Base-by-base conservation (phyloP, 805 yeast genomes). In the Kuraishia hungarica region DNA sequence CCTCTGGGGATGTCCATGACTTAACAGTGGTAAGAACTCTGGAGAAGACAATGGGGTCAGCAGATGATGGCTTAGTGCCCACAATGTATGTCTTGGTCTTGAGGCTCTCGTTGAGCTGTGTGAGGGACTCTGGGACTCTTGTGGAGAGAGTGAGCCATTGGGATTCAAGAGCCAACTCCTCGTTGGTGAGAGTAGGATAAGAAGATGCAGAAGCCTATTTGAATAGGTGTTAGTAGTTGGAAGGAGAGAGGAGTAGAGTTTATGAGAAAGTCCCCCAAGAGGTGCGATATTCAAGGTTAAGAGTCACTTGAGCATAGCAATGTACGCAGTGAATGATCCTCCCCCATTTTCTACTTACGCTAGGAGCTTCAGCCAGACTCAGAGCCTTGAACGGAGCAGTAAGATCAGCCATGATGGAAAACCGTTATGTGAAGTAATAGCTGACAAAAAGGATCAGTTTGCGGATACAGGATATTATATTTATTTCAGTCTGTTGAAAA, bases 131-230 rank as follows among this genome's bases (percentile, higher is more conserved):
- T 50, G 86, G 84, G 59, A 88, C 71, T 62, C 86, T 77, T 56
- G 74, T 69, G n/a, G 92, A 77, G 53, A 91, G 76, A 3, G 96
- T 84, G 56, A 77, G 76, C 86, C 93, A 88, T 72, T 92, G 97
- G 39, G 91, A 79, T 59, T 80, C 77, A 61, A 85, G 76, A 22
- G 96, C 96, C 52, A 69, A 63, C 52, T 69, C 67, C 53, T 69
- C 81, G 48, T 61, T 57, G 21, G 72, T 57, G 48, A 72, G 63
- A 24, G 64, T 58, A 19, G 67, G 61, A 39, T 66, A 69, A 43
- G 61, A 51, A 6, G 67, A 55, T 1, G 66, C 57, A 49, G 67
- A 63, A 49, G 61, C 63, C 55, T 58, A 19, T 53, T 3, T 2
- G 11, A 13, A 35, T 7, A 35, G 5, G 15, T 35, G 17, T 35